These are phyloP conservation scores for Vaccinium vitisidaea DNA, from an alignment of 148 eudicot species.

Conservation along the genomic window DNA sequence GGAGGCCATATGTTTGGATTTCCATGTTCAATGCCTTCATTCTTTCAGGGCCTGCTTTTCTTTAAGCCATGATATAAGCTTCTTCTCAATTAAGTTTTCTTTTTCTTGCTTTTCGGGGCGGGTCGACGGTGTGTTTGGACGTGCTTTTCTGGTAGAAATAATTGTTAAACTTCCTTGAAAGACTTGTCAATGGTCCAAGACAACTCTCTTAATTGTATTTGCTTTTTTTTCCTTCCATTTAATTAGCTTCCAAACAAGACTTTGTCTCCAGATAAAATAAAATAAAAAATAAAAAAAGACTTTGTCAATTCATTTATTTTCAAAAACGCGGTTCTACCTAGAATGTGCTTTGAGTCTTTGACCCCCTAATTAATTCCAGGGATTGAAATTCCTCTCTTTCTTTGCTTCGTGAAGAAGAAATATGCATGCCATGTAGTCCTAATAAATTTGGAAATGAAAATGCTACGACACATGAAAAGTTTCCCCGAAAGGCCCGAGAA, in stretches of 20 bases:
- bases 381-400: background rate
- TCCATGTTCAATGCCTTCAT: no score
- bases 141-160: background rate
- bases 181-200: slow-evolving; percentile 5
- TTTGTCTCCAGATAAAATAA: background rate
- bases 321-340: background rate
- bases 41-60: background rate
- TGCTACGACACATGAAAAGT: no score
- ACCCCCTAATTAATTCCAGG: background rate
- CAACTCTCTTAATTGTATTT: background rate
- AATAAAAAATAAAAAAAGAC: background rate
- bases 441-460: background rate
- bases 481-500: no score
- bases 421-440: background rate
- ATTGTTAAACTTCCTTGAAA: background rate
- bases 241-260: slow-evolving; percentile 2
- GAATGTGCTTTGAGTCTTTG: background rate
- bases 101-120: no score
- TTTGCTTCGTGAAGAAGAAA: background rate
- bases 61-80: background rate
- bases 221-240: background rate
- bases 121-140: background rate
- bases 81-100: background rate
- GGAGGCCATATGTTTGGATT: no score
- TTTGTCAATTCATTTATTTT: background rate